A percentile compares a stretch with the other conserved stretches of the same genome.
These are phyloP conservation scores for Cladophialophora chaetospira DNA, from an alignment of 2,329 filamentous ascomycete species.

Conservation along the genomic window DNA sequence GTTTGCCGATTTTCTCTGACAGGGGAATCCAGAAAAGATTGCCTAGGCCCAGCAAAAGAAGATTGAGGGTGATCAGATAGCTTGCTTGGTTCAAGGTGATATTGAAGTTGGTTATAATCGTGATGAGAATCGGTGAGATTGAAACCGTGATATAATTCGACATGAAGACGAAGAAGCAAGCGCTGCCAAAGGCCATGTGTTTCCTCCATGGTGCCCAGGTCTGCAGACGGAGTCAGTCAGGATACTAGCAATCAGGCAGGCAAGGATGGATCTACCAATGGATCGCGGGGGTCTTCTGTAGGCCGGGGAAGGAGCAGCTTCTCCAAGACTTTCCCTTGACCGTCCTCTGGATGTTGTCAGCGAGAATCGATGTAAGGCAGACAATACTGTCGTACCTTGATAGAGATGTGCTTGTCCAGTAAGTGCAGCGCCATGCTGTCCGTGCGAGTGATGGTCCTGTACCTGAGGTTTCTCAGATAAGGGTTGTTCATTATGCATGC, in stretches of 20 bases:
- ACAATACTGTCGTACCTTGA: no score
- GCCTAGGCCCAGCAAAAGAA: conserved; percentile 11
- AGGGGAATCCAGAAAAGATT: conserved; percentile 20
- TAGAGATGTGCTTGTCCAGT: background rate
- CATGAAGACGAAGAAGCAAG: conserved; percentile 17
- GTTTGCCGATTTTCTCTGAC: conserved; percentile 12
- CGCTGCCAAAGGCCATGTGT: background rate
- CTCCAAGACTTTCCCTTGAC: background rate
- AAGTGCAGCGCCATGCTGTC: background rate
- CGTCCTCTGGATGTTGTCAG: background rate
- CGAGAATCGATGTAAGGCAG: background rate
- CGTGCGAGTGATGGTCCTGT: background rate
- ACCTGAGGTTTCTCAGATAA: background rate
- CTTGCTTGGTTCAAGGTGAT: conserved; percentile 6
- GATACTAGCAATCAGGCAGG: no score
- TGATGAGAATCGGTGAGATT: conserved; percentile 5
- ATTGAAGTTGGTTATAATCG: conserved; percentile 8
- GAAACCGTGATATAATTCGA: conserved; percentile 4
- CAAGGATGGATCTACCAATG: background rate
- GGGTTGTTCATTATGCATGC: background rate
- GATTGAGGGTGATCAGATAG: conserved; percentile 8
- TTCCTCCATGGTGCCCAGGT: conserved; percentile 10
- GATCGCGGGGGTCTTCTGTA: background rate
- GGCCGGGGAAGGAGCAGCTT: background rate
- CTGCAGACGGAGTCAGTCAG: background rate